Conservation (phyloP, 495 filamentous ascomycete genomes). For the Podospora pseudopauciseta region DNA sequence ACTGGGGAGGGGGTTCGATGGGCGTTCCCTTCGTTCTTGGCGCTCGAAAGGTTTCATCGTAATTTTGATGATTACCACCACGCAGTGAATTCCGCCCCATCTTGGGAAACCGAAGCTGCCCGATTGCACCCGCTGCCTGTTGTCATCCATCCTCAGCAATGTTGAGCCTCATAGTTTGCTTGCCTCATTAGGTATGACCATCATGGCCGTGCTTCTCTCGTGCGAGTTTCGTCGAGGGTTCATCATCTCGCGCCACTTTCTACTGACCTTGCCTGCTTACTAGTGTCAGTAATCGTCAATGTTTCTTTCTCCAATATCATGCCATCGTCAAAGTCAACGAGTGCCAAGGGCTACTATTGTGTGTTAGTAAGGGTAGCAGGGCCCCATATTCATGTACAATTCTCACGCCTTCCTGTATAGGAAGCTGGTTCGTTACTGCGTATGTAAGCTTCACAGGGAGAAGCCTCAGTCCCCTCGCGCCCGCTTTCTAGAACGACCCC, state of each 20-base stretch:
- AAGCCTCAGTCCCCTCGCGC: too few species aligned
- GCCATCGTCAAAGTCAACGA: neutral
- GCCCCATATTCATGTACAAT: neutral
- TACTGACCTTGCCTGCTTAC: too few species aligned
- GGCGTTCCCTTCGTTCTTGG: neutral
- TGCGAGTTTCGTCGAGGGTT: too few species aligned
- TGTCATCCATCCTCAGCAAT: neutral
- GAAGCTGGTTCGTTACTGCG: neutral
- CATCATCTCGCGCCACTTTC: neutral
- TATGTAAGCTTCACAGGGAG: neutral
- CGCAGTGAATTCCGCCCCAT: neutral
- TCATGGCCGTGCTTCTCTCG: neutral
- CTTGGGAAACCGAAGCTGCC: constrained; percentile 3
- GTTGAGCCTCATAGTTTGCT: neutral
- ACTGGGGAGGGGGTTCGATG: too few species aligned
- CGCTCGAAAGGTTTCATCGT: neutral
- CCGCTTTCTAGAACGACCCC: too few species aligned
- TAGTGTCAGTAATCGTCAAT: too few species aligned
- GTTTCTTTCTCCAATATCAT: neutral
- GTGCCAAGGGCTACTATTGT: neutral
- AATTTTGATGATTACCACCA: neutral
- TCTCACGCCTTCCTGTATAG: constrained; percentile 3
- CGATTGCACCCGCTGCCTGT: neutral
- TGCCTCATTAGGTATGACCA: neutral
- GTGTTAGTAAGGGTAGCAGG: neutral